These are phyloP conservation scores for Skeletonema costatum DNA, from an alignment of 108 stramenopile genomes.

Conservation along the genomic window DNA sequence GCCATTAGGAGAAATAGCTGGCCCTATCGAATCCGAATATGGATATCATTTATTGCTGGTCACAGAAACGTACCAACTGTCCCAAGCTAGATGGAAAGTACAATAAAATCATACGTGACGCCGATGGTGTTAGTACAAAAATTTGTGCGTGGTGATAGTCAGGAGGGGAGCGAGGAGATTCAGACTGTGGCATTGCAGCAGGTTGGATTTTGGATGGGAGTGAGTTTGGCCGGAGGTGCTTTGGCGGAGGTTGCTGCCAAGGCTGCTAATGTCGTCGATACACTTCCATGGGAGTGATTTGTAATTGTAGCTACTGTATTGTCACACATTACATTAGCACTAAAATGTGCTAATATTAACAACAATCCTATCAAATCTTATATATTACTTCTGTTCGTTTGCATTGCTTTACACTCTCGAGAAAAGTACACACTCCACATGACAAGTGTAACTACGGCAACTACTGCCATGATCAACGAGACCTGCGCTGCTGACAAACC, in stretches of 20 bases:
- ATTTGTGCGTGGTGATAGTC: background rate
- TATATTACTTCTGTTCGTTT: background rate
- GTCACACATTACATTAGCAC: no score
- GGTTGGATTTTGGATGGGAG: conserved; percentile 51
- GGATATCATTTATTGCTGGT: conserved; percentile 67
- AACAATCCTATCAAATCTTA: background rate
- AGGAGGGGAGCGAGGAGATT: conserved; percentile 6
- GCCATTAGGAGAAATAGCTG: conserved; percentile 46
- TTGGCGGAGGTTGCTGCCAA: conserved; percentile 54
- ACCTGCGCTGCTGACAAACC: conserved; percentile 38
- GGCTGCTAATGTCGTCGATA: conserved; percentile 35
- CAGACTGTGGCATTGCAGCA: conserved; percentile 41
- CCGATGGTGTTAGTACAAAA: conserved; percentile 19
- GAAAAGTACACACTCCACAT: conserved; percentile 24
- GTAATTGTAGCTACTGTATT: background rate
- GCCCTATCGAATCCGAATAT: conserved; percentile 63
- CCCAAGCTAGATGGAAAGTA: conserved; percentile 63
- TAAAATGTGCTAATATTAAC: no score
- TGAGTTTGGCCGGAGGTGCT: conserved; percentile 45
- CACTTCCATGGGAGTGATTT: conserved; percentile 26
- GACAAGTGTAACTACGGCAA: conserved; percentile 23
- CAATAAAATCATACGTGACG: conserved; percentile 39
- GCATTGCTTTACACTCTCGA: background rate
- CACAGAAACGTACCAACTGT: conserved; percentile 71
- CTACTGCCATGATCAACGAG: conserved; percentile 29